phyloP scores from a whole-genome alignment of 352 stramenopile genomes.

The Globisporangium nagaii region DNA sequence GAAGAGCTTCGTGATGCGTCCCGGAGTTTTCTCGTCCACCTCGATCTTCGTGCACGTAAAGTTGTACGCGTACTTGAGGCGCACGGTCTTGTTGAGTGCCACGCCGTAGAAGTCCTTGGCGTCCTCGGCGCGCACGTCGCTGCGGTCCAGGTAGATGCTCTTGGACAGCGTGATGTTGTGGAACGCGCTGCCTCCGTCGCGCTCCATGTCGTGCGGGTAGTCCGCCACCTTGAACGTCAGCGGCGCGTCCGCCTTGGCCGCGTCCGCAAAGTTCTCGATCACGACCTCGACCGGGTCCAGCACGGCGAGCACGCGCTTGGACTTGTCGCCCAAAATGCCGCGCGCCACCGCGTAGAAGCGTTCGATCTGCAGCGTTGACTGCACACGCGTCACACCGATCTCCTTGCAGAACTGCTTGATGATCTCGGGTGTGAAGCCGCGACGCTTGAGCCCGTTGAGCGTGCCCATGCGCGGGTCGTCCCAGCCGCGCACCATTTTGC shows the following conservation, averaged over 20 bases:
- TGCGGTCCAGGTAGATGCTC: constrained; percentile 67
- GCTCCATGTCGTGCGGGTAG: constrained; percentile 68
- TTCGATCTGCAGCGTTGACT: constrained; percentile 87
- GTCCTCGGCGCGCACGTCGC: constrained; percentile 59
- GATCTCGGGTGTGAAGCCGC: constrained; percentile 81
- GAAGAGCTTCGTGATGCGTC: constrained; percentile 51
- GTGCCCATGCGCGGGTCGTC: constrained; percentile 98
- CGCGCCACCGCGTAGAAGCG: constrained; percentile 69
- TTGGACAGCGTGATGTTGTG: constrained; percentile 62
- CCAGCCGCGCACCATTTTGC: constrained; percentile 87
- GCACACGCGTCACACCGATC: constrained; percentile 81
- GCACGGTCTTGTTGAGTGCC: constrained; percentile 93
- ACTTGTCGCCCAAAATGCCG: constrained; percentile 57
- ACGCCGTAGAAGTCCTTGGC: constrained; percentile 93
- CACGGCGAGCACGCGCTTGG: constrained; percentile 76
- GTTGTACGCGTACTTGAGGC: constrained; percentile 95
- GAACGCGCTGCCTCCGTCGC: constrained; percentile 41
- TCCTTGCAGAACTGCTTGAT: constrained; percentile 87
- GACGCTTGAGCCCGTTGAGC: constrained; percentile 90
- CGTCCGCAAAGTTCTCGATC: constrained; percentile 58
- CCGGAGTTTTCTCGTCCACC: constrained; percentile 43
- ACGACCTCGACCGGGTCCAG: constrained; percentile 73
- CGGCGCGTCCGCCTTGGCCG: constrained; percentile 23
- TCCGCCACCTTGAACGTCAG: constrained; percentile 55
- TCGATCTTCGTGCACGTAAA: constrained; percentile 90